phyloP scores from a whole-genome alignment of 2,329 filamentous ascomycete genomes.

The Neofusicoccum laricinum region DNA sequence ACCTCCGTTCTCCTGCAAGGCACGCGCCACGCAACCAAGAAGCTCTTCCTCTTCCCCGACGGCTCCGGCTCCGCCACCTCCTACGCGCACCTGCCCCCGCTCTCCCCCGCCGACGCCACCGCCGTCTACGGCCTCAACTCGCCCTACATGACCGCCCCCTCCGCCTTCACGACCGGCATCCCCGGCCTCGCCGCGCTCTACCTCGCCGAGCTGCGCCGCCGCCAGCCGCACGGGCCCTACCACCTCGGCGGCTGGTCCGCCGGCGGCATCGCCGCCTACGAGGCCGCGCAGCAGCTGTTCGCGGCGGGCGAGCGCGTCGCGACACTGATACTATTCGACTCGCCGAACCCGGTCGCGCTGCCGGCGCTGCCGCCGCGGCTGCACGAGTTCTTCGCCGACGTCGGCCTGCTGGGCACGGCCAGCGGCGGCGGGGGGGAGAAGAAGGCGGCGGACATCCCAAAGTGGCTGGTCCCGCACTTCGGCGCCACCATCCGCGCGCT shows the following conservation, averaged over 20 bases:
- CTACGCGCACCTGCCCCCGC: slow-evolving; percentile 36
- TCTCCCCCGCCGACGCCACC: slow-evolving; percentile 44
- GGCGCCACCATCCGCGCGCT: slow-evolving; percentile 48
- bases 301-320: slow-evolving; percentile 24
- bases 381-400: slow-evolving; percentile 49
- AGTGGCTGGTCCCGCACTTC: slow-evolving; percentile 53
- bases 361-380: slow-evolving; percentile 61
- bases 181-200: slow-evolving; percentile 38
- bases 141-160: slow-evolving; percentile 36
- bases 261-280: slow-evolving; percentile 67
- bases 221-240: slow-evolving; percentile 56
- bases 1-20: slow-evolving; percentile 45
- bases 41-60: slow-evolving; percentile 48
- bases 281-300: slow-evolving; percentile 24
- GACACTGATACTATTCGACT: slow-evolving; percentile 29
- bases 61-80: slow-evolving; percentile 47
- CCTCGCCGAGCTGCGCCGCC: slow-evolving; percentile 45
- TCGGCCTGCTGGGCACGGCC: slow-evolving; percentile 44
- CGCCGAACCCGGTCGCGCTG: slow-evolving; percentile 37
- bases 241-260: slow-evolving; percentile 72
- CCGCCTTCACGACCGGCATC: slow-evolving; percentile 32
- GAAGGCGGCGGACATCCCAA: slow-evolving; percentile 31
- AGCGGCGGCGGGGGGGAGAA: background rate
- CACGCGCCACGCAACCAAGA: slow-evolving; percentile 28
- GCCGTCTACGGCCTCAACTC: slow-evolving; percentile 53